Base-by-base conservation (phyloP, 371 early-diverging fungal species). In the Syncephalis fuscata region DNA sequence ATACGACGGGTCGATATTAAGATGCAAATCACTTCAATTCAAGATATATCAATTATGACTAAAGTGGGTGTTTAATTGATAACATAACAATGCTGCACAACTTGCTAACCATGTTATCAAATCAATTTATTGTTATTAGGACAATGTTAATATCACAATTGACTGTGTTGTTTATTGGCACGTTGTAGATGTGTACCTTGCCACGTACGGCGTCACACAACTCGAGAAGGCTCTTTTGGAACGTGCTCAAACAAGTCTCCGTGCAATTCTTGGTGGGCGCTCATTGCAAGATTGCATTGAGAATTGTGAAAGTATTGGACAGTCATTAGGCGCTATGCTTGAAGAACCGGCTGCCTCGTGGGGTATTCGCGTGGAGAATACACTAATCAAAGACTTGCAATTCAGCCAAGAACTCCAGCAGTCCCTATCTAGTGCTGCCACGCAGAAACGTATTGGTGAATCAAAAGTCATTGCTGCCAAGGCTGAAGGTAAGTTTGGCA, bases 101-200 rank as follows among this genome's bases (percentile, higher is more conserved):
- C 55, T 71, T 87, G 54, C 84, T 57, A 49, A 50, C 21, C 50
- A 50, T 41, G 57, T 52, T 26, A 48, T 44, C 11, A 7, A 23
- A 39, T 23, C 17, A 39, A 24, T 48, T 40, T 11, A 38, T n/a
- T 16, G 10, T 45, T 26, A 11, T 15, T 47, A 66, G 47, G 90
- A 90, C 63, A 90, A 91, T 50, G 86, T 88, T 46, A 72, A 64
- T 27, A 68, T 93, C 22, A 52, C 52, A 3, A 80, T 93, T 49
- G 94, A 92, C 53, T 72, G 80, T 1, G 88, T 92, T 4, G 56
- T 92, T 1, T 93, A 85, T 55, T 89, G 84, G 84, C 74, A 76
- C 48, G 63, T 85, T 39, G 64, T 74, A 3, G 85, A 94, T 49
- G 92, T 92, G 1, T 90, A 78, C 53, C 71, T 73, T 39, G 78